Evolutionary conservation across 257 asterid genomes (phyloP).

Genomic region (Solanum chmielewskii): DNA sequence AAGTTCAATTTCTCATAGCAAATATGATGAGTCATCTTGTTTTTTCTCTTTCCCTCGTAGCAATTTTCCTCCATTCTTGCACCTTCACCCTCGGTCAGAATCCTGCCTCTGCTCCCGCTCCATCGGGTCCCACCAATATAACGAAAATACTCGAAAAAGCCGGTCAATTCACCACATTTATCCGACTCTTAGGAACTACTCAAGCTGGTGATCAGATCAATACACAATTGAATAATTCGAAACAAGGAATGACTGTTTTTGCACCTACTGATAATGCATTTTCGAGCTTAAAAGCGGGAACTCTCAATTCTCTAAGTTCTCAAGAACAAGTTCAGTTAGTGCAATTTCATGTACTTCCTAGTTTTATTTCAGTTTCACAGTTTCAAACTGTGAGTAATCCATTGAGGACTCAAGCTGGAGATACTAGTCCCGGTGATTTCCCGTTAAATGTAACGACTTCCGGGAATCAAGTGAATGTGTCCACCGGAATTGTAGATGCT

Average conservation of each 20-base stretch:
- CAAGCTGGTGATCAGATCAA: slow-evolving; percentile 65
- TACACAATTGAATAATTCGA: slow-evolving; percentile 72
- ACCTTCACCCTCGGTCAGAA: slow-evolving; percentile 34
- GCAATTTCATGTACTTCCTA: slow-evolving; percentile 65
- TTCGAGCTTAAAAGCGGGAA: slow-evolving; percentile 46
- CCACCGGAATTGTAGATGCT: slow-evolving; percentile 67
- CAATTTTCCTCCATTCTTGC: slow-evolving; percentile 21
- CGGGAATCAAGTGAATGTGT: slow-evolving; percentile 67
- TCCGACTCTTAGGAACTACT: slow-evolving; percentile 50
- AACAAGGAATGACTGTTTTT: slow-evolving; percentile 63
- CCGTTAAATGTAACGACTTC: slow-evolving; percentile 65
- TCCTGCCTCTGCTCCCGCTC: slow-evolving; percentile 42
- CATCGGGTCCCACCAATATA: slow-evolving; percentile 74
- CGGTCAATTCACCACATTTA: slow-evolving; percentile 66
- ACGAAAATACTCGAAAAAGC: slow-evolving; percentile 83
- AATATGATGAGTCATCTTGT: slow-evolving; percentile 19
- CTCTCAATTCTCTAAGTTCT: slow-evolving; percentile 59
- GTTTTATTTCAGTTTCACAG: slow-evolving; percentile 41
- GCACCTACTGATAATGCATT: slow-evolving; percentile 80
- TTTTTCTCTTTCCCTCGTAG: slow-evolving; percentile 4
- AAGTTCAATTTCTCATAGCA: neutral
- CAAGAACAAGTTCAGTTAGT: slow-evolving; percentile 56
- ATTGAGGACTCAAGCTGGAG: slow-evolving; percentile 76
- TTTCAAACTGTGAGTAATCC: slow-evolving; percentile 91
- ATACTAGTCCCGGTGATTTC: slow-evolving; percentile 34